A percentile compares a stretch with the other conserved stretches of the same genome.
These are phyloP conservation scores for Podaxis sp. DNA, from an alignment of 768 basidiomycete genomes.

Conservation along the genomic window DNA sequence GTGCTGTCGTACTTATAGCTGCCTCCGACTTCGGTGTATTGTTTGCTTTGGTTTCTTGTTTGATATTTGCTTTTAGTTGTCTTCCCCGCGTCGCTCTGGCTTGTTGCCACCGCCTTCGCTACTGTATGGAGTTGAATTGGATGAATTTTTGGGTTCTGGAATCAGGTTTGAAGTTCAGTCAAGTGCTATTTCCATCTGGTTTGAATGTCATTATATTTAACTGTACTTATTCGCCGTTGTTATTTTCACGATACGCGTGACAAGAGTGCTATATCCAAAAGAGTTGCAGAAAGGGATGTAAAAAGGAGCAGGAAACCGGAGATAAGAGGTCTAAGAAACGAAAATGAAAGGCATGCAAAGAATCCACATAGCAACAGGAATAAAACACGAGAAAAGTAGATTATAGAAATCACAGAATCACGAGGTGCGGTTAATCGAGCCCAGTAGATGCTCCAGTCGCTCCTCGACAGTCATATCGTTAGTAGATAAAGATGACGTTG, in stretches of 20 bases:
- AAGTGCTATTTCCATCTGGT: neutral
- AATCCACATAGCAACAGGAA: slow-evolving; percentile 20
- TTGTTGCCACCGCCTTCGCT: neutral
- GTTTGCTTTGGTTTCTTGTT: slow-evolving; percentile 15
- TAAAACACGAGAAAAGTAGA: slow-evolving; percentile 22
- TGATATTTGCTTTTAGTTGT: neutral
- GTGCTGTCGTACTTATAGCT: slow-evolving; percentile 1
- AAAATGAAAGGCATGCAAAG: slow-evolving; percentile 19
- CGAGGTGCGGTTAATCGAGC: slow-evolving; percentile 34
- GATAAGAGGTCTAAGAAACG: slow-evolving; percentile 21
- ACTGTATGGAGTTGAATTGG: neutral
- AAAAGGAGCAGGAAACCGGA: neutral
- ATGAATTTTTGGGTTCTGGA: neutral
- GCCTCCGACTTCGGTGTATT: slow-evolving; percentile 2
- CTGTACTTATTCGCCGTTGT: slow-evolving; percentile 2
- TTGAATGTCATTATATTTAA: slow-evolving; percentile 2
- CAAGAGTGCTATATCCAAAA: slow-evolving; percentile 8
- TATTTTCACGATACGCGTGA: slow-evolving; percentile 13
- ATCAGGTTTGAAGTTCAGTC: neutral
- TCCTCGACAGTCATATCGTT: slow-evolving; percentile 74
- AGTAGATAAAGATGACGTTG: slow-evolving; percentile 65
- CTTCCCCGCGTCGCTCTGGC: neutral
- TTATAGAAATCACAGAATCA: slow-evolving; percentile 26
- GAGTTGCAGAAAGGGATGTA: neutral
- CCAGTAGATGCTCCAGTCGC: slow-evolving; percentile 71